Evolutionary conservation across 495 filamentous ascomycete species (phyloP), one percentile per base, ranked within the genome.

Genomic region (Aspergillus diversus): DNA sequence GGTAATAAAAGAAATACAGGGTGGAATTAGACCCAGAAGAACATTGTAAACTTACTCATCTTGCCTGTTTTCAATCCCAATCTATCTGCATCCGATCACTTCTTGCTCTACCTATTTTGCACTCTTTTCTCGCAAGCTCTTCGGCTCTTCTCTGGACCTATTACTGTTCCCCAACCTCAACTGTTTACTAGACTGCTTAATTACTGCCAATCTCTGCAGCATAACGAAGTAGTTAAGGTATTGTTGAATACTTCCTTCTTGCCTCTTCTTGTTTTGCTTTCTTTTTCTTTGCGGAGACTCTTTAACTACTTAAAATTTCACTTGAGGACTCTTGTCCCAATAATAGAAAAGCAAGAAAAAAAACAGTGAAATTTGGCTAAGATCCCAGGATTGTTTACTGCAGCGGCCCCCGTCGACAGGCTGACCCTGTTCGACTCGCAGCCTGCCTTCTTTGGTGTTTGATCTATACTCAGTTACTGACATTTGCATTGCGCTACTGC

Each of bases 401-500:
- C 39, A 63, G 63, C 42, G 21, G 51, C 60, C 49, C 42, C 54
- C 52, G 62, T 51, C 43, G 60, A 57, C 57, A 57, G 60, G 50
- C 46, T 50, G 51, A 63, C 49, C 64, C 49, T 55, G 57, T 53
- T 55, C 48, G 54, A 12, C 60, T 59, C 57, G 54, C 58, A 54
- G 43, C 50, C 15, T 31, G 51, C 33, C 34, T 48, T 39, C 43
- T 43, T 43, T 48, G 56, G 37, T 59, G 59, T 51, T 66, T 66
- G 63, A 65, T 63, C 60, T 59, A 63, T 66, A 65, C 39, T 43
- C 39, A 13, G 11, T 43, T 43, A 43, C 66, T 69, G 60, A 63
- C 55, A 49, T 50, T 60, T 69, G 57, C 60, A 61, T 63, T 33
- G 58, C 63, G 48, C 63, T 65, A 66, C 60, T 66, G 60, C 58